A percentile compares a stretch with the other conserved stretches of the same genome.
Evolutionary conservation across 163 green algal genomes (phyloP).

Genomic region (Chloromonas sp.): DNA sequence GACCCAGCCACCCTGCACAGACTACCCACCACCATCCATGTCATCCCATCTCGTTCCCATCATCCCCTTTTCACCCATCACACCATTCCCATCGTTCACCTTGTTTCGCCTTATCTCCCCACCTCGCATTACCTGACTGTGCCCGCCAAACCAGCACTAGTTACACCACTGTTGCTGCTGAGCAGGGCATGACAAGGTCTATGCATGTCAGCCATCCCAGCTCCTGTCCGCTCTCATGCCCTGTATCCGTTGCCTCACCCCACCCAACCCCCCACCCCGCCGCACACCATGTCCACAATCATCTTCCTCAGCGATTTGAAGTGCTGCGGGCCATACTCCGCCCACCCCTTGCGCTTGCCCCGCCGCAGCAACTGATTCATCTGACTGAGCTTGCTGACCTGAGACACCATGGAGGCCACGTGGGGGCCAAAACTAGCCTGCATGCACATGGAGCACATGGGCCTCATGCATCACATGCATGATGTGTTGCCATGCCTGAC

Average conservation of each 20-base stretch:
- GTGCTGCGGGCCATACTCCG: slow-evolving; percentile 29
- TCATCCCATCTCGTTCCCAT: no score
- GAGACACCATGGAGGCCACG: slow-evolving; percentile 59
- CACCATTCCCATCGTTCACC: no score
- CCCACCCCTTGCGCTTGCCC: slow-evolving; percentile 40
- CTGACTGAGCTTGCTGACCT: slow-evolving; percentile 68
- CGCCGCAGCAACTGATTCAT: slow-evolving; percentile 80
- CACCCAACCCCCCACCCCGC: neutral
- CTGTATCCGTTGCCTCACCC: neutral
- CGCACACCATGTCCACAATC: slow-evolving; percentile 32
- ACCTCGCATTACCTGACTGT: no score
- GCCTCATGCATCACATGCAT: neutral
- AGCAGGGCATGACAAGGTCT: no score
- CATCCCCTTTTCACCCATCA: no score
- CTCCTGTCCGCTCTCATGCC: neutral
- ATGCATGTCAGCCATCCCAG: no score
- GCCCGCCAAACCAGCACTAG: no score
- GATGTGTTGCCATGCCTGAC: neutral
- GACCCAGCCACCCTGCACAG: no score
- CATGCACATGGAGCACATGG: neutral
- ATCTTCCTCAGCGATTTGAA: slow-evolving; percentile 34
- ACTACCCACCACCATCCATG: no score
- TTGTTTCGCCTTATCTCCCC: no score
- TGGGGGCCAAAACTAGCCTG: slow-evolving; percentile 45
- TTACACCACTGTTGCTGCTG: no score